Conservation (phyloP, 164 flowering plant genomes). For the Vitis amurensis region DNA sequence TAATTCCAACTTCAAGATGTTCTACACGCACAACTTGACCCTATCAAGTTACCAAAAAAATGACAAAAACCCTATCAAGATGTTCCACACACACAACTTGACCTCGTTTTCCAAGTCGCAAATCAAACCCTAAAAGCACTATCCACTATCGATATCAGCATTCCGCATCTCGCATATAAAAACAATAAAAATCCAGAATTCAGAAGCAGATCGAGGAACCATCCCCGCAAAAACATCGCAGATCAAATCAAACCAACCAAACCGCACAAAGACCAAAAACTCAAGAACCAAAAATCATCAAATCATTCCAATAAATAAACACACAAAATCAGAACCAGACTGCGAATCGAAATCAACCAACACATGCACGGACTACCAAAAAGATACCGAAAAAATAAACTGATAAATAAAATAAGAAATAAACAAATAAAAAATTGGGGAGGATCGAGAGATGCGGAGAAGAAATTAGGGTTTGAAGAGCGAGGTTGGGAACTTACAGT, state of each 20-base stretch:
- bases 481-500: conserved; percentile 22
- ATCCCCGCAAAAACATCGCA: neutral
- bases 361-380: neutral
- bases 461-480: conserved; percentile 16
- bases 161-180: neutral
- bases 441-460: conserved; percentile 5
- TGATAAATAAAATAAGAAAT: neutral
- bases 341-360: neutral
- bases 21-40: too few relatives aligned
- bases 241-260: neutral
- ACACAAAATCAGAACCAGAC: neutral
- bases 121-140: too few relatives aligned
- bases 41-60: too few relatives aligned
- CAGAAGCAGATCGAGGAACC: neutral
- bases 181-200: neutral
- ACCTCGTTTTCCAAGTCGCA: too few relatives aligned
- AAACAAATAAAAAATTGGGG: conserved; percentile 8
- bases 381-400: neutral
- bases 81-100: too few relatives aligned
- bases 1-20: too few relatives aligned
- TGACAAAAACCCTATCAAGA: too few relatives aligned
- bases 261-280: neutral
- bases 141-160: too few relatives aligned
- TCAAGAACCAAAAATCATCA: neutral
- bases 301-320: conserved; percentile 1